Evolutionary conservation across 257 asterid species (phyloP).

Genomic region (Solanum gandarillasii): DNA sequence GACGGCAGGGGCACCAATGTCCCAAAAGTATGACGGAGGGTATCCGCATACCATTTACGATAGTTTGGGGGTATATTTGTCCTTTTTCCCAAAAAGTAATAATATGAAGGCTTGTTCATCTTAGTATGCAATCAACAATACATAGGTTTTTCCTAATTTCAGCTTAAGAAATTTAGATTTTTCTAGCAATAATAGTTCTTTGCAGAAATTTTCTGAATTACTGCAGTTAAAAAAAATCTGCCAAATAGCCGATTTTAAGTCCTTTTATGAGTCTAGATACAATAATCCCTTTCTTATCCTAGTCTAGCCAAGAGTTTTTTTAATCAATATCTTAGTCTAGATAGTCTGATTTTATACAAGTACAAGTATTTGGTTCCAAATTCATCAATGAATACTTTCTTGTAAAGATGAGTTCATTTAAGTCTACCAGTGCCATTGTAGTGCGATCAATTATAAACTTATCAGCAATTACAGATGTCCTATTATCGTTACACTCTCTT

Average conservation of each 20-base stretch:
- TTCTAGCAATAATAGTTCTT: not conserved
- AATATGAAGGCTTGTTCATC: not conserved
- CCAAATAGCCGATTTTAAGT: not conserved
- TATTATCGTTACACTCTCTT: not conserved
- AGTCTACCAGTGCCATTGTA: not conserved
- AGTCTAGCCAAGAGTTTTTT: not conserved
- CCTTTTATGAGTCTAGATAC: not conserved
- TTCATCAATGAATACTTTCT: not conserved
- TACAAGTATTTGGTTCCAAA: not conserved
- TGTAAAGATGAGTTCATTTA: not conserved
- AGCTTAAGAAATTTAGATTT: not conserved
- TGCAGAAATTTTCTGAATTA: not conserved
- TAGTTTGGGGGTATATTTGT: too few relatives aligned
- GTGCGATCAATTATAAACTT: not conserved
- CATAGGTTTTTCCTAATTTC: not conserved
- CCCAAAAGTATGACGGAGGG: too few relatives aligned
- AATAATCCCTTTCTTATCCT: not conserved
- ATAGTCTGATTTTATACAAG: not conserved
- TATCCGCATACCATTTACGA: too few relatives aligned
- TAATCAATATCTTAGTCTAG: not conserved
- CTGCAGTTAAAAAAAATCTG: not conserved
- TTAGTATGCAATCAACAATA: not conserved
- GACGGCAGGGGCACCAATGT: too few relatives aligned
- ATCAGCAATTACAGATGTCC: not conserved
- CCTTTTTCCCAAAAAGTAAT: too few relatives aligned